These are phyloP conservation scores for Wickerhamomyces xylosicus DNA, from an alignment of 805 yeast species.

Conservation along the genomic window DNA sequence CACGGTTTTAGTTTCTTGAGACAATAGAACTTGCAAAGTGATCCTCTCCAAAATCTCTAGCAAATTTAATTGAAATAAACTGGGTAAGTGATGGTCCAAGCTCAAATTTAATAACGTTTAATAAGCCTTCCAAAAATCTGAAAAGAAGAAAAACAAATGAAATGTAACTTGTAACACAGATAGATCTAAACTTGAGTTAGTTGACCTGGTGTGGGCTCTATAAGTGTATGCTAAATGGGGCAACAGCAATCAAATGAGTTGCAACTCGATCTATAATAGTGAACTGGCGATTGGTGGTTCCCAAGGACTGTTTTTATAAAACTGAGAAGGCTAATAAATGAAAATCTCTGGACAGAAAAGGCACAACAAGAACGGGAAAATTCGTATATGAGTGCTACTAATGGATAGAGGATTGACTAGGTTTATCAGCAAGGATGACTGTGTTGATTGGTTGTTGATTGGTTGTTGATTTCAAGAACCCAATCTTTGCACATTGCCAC, in stretches of 20 bases:
- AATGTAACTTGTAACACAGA: neutral
- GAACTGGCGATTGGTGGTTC: neutral
- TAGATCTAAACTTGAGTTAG: neutral
- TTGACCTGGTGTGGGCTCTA: neutral
- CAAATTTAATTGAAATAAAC: neutral
- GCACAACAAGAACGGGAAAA: neutral
- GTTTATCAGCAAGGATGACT: neutral
- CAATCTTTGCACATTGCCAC: neutral
- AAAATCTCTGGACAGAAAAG: constrained; percentile 1
- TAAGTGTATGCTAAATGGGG: neutral
- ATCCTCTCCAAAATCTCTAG: neutral
- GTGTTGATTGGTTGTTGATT: neutral
- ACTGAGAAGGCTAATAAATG: constrained; percentile 1
- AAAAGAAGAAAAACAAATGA: neutral
- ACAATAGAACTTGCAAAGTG: neutral
- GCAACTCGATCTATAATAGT: neutral
- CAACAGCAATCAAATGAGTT: constrained; percentile 16
- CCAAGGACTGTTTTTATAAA: neutral
- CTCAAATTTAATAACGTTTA: neutral
- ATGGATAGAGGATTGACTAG: neutral
- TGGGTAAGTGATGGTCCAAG: neutral
- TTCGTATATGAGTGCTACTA: neutral
- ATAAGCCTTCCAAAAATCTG: neutral
- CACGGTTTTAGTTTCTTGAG: neutral
- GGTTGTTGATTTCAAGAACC: too few relatives aligned